These are phyloP conservation scores for Eucalyptus coolabah DNA, from an alignment of 345 rosid species.

Conservation along the genomic window DNA sequence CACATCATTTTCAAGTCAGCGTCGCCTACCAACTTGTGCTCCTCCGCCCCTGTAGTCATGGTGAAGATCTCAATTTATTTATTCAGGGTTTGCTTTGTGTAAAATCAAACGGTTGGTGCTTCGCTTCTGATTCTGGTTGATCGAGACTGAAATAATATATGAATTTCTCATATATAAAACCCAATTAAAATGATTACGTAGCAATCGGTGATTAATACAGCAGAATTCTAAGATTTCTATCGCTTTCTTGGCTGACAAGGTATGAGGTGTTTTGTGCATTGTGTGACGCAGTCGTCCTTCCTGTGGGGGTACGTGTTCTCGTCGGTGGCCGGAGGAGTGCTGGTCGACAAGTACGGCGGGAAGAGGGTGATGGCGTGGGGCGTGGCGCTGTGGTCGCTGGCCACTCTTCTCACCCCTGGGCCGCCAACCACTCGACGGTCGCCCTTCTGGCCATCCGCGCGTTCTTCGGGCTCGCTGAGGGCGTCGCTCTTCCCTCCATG, in stretches of 20 bases:
- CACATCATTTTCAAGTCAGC: not conserved
- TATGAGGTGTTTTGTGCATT: not conserved
- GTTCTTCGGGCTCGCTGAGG: slow-evolving; percentile 90
- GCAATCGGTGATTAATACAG: not conserved
- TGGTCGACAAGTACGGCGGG: slow-evolving; percentile 88
- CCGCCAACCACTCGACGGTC: slow-evolving; percentile 72
- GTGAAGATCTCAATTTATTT: not conserved
- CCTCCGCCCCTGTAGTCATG: not conserved
- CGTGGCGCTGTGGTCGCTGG: slow-evolving; percentile 78
- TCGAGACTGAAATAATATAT: not conserved
- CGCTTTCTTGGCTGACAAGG: not conserved
- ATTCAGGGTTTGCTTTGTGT: not conserved
- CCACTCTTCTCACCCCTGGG: slow-evolving; percentile 93
- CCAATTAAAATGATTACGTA: not conserved
- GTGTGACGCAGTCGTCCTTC: slow-evolving; percentile 58
- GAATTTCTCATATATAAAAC: not conserved
- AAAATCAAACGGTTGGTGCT: not conserved
- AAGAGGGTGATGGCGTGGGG: slow-evolving; percentile 85
- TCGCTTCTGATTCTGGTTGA: not conserved
- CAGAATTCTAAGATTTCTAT: not conserved
- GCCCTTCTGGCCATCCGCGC: slow-evolving; percentile 60
- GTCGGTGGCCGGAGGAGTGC: slow-evolving; percentile 74
- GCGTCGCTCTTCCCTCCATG: slow-evolving; percentile 90
- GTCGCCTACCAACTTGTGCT: not conserved
- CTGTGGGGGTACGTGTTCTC: slow-evolving; percentile 96